Base-by-base conservation (phyloP, 2,329 filamentous ascomycete species). In the Fusarium sp. region DNA sequence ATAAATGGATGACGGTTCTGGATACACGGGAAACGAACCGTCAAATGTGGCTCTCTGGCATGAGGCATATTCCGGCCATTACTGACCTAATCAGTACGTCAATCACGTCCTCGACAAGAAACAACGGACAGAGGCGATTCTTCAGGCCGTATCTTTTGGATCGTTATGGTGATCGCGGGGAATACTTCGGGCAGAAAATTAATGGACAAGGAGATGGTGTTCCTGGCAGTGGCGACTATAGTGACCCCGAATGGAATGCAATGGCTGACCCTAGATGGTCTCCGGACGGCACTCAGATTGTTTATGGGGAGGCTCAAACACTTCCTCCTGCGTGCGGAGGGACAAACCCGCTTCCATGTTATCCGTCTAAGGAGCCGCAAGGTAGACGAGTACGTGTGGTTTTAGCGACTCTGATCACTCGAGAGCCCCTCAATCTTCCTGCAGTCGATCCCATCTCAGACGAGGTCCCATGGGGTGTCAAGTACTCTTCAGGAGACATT, bases 211-310 rank as follows among this genome's bases (percentile, higher is more conserved):
- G 80, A 0, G 72, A 80, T 23, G 79, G 78, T 2, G 21, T 60
- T 2, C 49, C 53, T 6, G 81, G 70, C 28, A 72, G 69, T 25
- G 83, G 83, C 1, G 80, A 75, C 43, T 62, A 84, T 28, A 82
- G 84, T 53, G 84, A 87, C 54, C 82, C 85, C 0, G 79, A 85
- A 23, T 87, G 86, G 86, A 87, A 87, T 66, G 85, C 79, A 7
- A 75, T 77, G 23, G 86, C 85, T 11, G 86, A 87, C 67, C 86
- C 84, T 2, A 76, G 74, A 9, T 86, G 79, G 63, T 83, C 82
- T 8, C 79, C 75, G 2, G 85, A 87, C 66, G 79, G 80, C 8
- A 86, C 84, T 0, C 68, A 78, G 3, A 80, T 87, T 28, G 82
- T 82, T 0, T 88, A 84, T 65, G 85, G 78, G 73, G 82, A 87